phyloP scores from a whole-genome alignment of 371 early-diverging fungal species.

The Mucor irregularis region DNA sequence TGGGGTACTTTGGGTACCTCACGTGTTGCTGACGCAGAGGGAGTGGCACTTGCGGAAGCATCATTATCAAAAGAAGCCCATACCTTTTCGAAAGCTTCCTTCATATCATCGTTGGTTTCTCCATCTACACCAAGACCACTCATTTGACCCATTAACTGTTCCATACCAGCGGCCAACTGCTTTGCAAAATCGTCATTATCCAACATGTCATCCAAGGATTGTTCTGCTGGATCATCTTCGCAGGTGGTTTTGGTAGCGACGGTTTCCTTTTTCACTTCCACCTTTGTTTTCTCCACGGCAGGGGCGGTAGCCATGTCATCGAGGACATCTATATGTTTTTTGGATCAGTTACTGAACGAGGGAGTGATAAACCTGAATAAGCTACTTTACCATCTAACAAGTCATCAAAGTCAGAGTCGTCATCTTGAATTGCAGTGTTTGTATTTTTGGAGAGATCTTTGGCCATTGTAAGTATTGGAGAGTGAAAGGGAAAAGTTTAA shows the following conservation, averaged over 20 bases:
- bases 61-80: slow-evolving; percentile 52
- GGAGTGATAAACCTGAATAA: too few relatives aligned
- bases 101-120: slow-evolving; percentile 54
- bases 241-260: slow-evolving; percentile 7
- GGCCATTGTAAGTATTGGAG: slow-evolving; percentile 10
- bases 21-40: slow-evolving; percentile 10
- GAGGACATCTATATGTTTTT: slow-evolving; percentile 45
- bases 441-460: slow-evolving; percentile 11
- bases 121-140: neutral
- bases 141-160: slow-evolving; percentile 66
- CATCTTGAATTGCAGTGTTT: slow-evolving; percentile 33
- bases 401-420: slow-evolving; percentile 64
- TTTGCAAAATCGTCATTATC: slow-evolving; percentile 77
- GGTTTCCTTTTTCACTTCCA: slow-evolving; percentile 4
- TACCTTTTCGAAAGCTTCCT: slow-evolving; percentile 66
- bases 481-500: neutral
- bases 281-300: slow-evolving; percentile 6
- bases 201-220: slow-evolving; percentile 36
- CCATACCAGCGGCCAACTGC: slow-evolving; percentile 78
- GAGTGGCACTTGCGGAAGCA: slow-evolving; percentile 3
- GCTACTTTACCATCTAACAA: slow-evolving; percentile 56
- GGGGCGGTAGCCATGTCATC: slow-evolving; percentile 41
- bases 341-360: neutral
- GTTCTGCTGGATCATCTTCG: slow-evolving; percentile 23
- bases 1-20: slow-evolving; percentile 18